Conservation (phyloP, 345 rosid genomes). For the Lepidium aucheri region DNA sequence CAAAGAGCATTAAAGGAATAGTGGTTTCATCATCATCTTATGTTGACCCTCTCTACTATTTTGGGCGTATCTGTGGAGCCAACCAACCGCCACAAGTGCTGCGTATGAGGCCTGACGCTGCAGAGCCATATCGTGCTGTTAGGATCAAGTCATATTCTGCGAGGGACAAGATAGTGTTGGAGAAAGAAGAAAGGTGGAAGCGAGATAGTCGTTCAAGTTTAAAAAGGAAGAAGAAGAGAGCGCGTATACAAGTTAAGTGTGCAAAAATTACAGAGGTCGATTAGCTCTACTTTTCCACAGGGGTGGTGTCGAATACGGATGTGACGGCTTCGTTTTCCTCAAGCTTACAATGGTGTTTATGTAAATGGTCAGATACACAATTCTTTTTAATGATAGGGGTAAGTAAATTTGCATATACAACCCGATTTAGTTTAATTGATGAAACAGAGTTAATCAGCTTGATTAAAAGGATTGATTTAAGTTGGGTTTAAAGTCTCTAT, state of each 20-base stretch:
- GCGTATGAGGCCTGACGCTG: slow-evolving; percentile 15
- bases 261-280: slow-evolving; percentile 8
- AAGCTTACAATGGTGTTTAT: neutral
- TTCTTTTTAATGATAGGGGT: neutral
- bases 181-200: slow-evolving; percentile 20
- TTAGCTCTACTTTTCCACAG: neutral
- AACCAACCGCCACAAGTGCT: slow-evolving; percentile 27
- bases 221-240: slow-evolving; percentile 16
- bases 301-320: neutral
- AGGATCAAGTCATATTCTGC: slow-evolving; percentile 17
- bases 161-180: slow-evolving; percentile 7
- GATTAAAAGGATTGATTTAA: neutral
- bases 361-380: neutral
- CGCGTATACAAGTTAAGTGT: slow-evolving; percentile 10
- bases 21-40: slow-evolving; percentile 57
- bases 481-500: neutral
- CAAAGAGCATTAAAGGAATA: slow-evolving; percentile 56
- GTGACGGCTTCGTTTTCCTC: neutral
- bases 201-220: neutral
- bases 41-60: slow-evolving; percentile 58
- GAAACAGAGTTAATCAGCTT: neutral
- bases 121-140: slow-evolving; percentile 8
- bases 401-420: neutral
- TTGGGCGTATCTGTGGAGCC: slow-evolving; percentile 45
- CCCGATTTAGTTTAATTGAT: neutral